Conservation (phyloP, 2,329 filamentous ascomycete genomes). For the Chaetothyriales sp. region DNA sequence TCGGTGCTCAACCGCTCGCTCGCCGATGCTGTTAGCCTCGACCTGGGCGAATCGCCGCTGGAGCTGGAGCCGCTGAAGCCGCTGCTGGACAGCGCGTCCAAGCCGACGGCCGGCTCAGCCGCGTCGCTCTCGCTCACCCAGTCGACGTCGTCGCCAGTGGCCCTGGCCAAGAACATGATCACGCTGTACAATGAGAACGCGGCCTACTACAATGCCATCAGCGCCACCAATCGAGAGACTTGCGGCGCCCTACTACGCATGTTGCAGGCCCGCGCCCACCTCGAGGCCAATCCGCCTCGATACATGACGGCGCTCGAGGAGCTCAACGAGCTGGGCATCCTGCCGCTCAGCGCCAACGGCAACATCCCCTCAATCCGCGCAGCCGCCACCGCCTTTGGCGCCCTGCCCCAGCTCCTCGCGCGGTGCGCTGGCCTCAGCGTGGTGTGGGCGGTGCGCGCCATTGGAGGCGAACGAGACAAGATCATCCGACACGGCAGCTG, state of each 20-base stretch:
- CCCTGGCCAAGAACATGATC: slow-evolving; percentile 50
- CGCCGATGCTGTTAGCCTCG: slow-evolving; percentile 75
- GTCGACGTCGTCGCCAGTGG: slow-evolving; percentile 52
- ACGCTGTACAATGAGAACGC: slow-evolving; percentile 48
- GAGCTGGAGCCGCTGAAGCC: slow-evolving; percentile 70
- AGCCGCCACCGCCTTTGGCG: slow-evolving; percentile 67
- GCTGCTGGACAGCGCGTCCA: slow-evolving; percentile 14
- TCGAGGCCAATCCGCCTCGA: slow-evolving; percentile 44
- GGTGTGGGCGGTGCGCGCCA: slow-evolving; percentile 85
- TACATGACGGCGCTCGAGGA: slow-evolving; percentile 40
- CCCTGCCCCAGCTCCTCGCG: slow-evolving; percentile 65
- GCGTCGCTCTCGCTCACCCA: slow-evolving; percentile 46
- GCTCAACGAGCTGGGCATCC: slow-evolving; percentile 14
- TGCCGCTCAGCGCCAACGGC: slow-evolving; percentile 16
- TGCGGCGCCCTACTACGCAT: slow-evolving; percentile 48
- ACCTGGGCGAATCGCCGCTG: slow-evolving; percentile 68
- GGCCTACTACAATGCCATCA: slow-evolving; percentile 48
- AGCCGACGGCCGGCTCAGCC: slow-evolving; percentile 27
- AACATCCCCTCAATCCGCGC: slow-evolving; percentile 67
- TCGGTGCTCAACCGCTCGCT: slow-evolving; percentile 77
- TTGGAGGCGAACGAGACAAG: slow-evolving; percentile 61
- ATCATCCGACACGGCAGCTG: slow-evolving; percentile 54
- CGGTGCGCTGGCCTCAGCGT: slow-evolving; percentile 82
- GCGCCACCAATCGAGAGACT: slow-evolving; percentile 43
- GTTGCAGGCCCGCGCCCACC: slow-evolving; percentile 45